Percentiles rank a stretch among this genome's conserved stretches.
These are phyloP conservation scores for Iodosphaeria phyllophila DNA, from an alignment of 2,329 filamentous ascomycete genomes.

Conservation along the genomic window DNA sequence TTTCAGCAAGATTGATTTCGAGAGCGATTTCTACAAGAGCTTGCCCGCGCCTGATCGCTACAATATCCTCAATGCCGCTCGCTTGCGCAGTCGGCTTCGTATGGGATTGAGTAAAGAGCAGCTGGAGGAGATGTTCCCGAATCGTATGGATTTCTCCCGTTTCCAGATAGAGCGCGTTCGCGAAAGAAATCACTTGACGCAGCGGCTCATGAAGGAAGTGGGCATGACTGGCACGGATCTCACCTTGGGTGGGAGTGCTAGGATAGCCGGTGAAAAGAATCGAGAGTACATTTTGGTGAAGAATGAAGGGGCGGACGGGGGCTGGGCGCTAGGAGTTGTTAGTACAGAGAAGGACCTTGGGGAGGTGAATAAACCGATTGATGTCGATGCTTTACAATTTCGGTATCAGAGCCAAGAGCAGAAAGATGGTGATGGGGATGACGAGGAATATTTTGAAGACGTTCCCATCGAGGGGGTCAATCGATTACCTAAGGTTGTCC, in stretches of 20 bases:
- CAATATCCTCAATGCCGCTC: conserved; percentile 90
- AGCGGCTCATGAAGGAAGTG: conserved; percentile 83
- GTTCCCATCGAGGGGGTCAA: conserved; percentile 84
- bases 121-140: conserved; percentile 87
- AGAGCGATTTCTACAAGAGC: conserved; percentile 86
- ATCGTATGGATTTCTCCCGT: conserved; percentile 89
- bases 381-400: conserved; percentile 54
- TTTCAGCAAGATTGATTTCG: conserved; percentile 97
- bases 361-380: conserved; percentile 72
- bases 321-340: conserved; percentile 90
- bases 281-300: conserved; percentile 93
- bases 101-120: conserved; percentile 98
- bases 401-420: conserved; percentile 35
- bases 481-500: conserved; percentile 47
- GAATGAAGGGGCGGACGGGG: conserved; percentile 86
- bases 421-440: conserved; percentile 41
- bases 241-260: conserved; percentile 43
- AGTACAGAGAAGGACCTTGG: conserved; percentile 67
- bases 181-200: conserved; percentile 86
- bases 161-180: conserved; percentile 92
- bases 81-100: conserved; percentile 68
- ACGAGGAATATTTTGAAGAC: conserved; percentile 79
- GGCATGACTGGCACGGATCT: conserved; percentile 68
- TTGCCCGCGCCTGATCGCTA: conserved; percentile 81
- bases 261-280: conserved; percentile 70